phyloP scores from a whole-genome alignment of 345 rosid genomes.

The Syzygium aromaticum region DNA sequence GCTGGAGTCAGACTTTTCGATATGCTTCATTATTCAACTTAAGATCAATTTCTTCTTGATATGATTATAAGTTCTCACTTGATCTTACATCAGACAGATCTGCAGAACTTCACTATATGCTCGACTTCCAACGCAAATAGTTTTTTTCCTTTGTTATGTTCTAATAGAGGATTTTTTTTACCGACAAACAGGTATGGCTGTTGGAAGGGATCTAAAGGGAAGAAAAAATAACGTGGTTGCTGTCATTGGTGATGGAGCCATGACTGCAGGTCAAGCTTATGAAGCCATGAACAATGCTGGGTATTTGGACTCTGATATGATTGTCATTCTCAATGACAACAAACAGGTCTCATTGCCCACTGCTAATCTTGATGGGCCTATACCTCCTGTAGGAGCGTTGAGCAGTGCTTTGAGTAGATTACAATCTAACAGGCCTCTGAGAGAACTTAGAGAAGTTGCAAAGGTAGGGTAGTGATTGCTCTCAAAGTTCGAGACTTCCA shows the following conservation, averaged over 20 bases:
- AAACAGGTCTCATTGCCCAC: constrained; percentile 97
- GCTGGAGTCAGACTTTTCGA: not conserved
- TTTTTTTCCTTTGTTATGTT: not conserved
- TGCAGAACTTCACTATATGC: not conserved
- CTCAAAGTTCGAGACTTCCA: not conserved
- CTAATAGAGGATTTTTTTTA: not conserved
- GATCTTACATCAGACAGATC: not conserved
- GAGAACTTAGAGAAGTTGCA: constrained; percentile 96
- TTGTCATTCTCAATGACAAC: constrained; percentile 95
- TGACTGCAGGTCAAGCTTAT: constrained; percentile 99
- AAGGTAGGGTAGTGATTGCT: constrained; percentile 38
- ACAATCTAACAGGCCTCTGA: constrained; percentile 89
- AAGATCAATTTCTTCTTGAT: not conserved
- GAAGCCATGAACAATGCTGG: constrained; percentile 99
- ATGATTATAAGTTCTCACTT: not conserved
- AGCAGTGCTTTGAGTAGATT: constrained; percentile 94
- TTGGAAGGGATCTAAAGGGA: constrained; percentile 88
- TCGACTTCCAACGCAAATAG: not conserved
- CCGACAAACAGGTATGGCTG: constrained; percentile 74
- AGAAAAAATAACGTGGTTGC: constrained; percentile 63
- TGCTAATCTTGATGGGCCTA: constrained; percentile 87
- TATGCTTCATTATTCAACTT: not conserved
- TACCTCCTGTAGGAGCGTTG: constrained; percentile 94
- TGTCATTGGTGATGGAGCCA: constrained; percentile 95
- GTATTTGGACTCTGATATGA: constrained; percentile 92